Base-by-base conservation (phyloP, 176 grass and related monocot species). In the Oryza meyeriana region DNA sequence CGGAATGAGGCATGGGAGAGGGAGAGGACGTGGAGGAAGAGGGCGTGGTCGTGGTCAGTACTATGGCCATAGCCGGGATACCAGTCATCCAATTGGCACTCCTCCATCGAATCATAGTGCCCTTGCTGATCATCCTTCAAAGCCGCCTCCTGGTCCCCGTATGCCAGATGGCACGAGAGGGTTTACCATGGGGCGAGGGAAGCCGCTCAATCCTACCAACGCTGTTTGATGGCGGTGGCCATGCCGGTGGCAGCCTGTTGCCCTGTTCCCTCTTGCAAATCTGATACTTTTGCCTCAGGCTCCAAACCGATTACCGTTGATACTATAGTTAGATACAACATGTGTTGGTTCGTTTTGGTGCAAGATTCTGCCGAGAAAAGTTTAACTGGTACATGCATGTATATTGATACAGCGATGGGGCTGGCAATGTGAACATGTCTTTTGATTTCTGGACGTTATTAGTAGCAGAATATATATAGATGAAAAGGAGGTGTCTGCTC, bases 161-260 rank as follows among this genome's bases (percentile, higher is more conserved):
- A 98, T 98, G 95, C 92, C 95, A 1, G 95, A 98, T 78, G 95
- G 95, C 83, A 98, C 95, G 22, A 95, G 55, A 84, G 95, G 95
- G 48, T 98, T 98, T 79, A 81, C 92, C 18, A 86, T 98, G 86
- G 95, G 95, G 66, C 77, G 95, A 20, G 95, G 95, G 61, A 98
- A 95, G 76, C 90, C 69, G 0, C 40, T 90, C 24, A 70, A 26
- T 40, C 45, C 84, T 55, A 75, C n/a, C 78, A 86, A 72, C 24
- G 73, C n/a, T 36, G 66, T 17, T 55, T 77, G 72, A 76, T 66
- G 29, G 58, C 30, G 24, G 10, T 20, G 55, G 45, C 11, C 12
- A 39, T 55, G 41, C 30, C 3, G 57, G 63, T 34, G 62, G 33
- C 2, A 26, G 50, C 70, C 24, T 68, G 3, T 79, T 75, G 48